A percentile compares a stretch with the other conserved stretches of the same genome.
Evolutionary conservation across 495 filamentous ascomycete genomes (phyloP).

Genomic region (Pseudevernia furfuracea): DNA sequence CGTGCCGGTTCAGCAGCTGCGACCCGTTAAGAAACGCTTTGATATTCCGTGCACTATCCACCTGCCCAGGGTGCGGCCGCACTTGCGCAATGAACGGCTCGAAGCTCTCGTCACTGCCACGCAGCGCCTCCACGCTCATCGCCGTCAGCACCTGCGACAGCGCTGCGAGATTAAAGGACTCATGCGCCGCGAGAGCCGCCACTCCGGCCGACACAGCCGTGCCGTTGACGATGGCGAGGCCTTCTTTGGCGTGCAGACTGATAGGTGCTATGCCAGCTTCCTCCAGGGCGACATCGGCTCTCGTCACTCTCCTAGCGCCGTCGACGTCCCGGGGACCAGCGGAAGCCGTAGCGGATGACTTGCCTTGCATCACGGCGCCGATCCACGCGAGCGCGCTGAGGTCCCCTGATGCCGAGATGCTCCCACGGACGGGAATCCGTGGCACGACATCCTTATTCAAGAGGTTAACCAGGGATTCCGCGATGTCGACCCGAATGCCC

Average conservation of each 20-base stretch:
- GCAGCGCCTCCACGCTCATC: slow-evolving; percentile 38
- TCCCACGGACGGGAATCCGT: not conserved
- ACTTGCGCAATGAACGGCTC: slow-evolving; percentile 50
- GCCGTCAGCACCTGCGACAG: slow-evolving; percentile 49
- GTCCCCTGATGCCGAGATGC: not conserved
- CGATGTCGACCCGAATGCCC: not conserved
- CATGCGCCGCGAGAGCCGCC: slow-evolving; percentile 44
- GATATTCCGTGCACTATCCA: slow-evolving; percentile 50
- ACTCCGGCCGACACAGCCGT: slow-evolving; percentile 48
- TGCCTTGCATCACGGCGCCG: not conserved
- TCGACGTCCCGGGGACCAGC: no score
- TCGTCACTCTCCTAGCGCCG: no score
- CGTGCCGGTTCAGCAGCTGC: slow-evolving; percentile 25
- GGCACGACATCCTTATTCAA: not conserved
- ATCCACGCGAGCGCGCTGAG: not conserved
- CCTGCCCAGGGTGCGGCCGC: slow-evolving; percentile 56
- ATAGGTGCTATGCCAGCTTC: slow-evolving; percentile 31
- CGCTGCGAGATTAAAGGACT: slow-evolving; percentile 47
- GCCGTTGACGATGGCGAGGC: slow-evolving; percentile 55
- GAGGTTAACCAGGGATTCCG: not conserved
- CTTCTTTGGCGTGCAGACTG: slow-evolving; percentile 48
- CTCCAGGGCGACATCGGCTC: no score
- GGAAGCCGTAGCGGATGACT: not conserved
- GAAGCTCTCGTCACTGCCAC: slow-evolving; percentile 47
- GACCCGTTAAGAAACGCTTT: slow-evolving; percentile 40